Conservation (phyloP, 768 basidiomycete species). For the Albatrellus ellisii region DNA sequence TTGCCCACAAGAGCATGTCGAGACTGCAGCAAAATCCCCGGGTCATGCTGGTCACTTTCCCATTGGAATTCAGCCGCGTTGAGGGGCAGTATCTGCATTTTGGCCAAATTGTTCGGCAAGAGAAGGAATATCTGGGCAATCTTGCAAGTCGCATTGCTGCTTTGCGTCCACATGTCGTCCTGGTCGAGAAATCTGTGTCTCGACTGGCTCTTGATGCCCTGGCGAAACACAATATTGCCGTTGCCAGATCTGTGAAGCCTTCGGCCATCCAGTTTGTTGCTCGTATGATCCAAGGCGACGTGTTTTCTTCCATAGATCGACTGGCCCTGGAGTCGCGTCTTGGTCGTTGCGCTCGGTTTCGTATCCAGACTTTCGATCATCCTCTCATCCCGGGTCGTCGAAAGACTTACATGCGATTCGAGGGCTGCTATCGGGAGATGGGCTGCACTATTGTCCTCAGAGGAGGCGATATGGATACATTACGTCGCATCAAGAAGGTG, state of each 20-base stretch:
- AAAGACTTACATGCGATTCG: slow-evolving; percentile 97
- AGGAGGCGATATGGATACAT: slow-evolving; percentile 70
- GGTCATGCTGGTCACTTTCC: slow-evolving; percentile 93
- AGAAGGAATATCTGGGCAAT: slow-evolving; percentile 85
- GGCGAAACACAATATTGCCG: slow-evolving; percentile 74
- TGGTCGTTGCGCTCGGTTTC: slow-evolving; percentile 77
- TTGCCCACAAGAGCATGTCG: slow-evolving; percentile 93
- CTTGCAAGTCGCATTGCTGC: slow-evolving; percentile 84
- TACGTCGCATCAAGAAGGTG: slow-evolving; percentile 83
- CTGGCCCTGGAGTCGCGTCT: slow-evolving; percentile 80
- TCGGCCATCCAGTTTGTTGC: slow-evolving; percentile 80
- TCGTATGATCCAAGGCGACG: slow-evolving; percentile 90
- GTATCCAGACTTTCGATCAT: slow-evolving; percentile 92
- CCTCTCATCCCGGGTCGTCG: slow-evolving; percentile 84
- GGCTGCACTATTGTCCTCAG: slow-evolving; percentile 90
- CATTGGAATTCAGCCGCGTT: slow-evolving; percentile 84
- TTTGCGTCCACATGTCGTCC: slow-evolving; percentile 80
- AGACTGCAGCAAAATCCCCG: slow-evolving; percentile 73
- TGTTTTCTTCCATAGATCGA: slow-evolving; percentile 93
- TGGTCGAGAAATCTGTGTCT: slow-evolving; percentile 87
- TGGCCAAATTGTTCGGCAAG: slow-evolving; percentile 81
- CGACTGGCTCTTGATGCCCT: slow-evolving; percentile 82
- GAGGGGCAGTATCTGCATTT: slow-evolving; percentile 92
- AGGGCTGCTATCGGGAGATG: slow-evolving; percentile 86
- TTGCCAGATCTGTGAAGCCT: slow-evolving; percentile 80